phyloP scores from a whole-genome alignment of 2,329 filamentous ascomycete species.

The Clarireedia paspali region DNA sequence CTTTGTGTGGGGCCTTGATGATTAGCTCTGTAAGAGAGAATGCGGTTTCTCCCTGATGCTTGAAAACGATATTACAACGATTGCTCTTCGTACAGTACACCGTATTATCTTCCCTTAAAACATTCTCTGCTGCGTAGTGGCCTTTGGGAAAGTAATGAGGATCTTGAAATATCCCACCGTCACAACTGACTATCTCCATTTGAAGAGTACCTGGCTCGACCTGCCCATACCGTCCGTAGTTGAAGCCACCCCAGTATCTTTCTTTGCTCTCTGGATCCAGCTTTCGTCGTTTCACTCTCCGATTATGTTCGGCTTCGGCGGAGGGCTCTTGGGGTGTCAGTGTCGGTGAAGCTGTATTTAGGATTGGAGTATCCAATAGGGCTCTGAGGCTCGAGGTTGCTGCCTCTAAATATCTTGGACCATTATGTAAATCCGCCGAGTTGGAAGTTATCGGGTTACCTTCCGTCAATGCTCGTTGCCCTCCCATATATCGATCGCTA shows the following conservation, averaged over 20 bases:
- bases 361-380: slow-evolving; percentile 24
- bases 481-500: slow-evolving; percentile 26
- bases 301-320: slow-evolving; percentile 37
- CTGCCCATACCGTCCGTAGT: slow-evolving; percentile 82
- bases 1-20: slow-evolving; percentile 73
- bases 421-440: slow-evolving; percentile 20
- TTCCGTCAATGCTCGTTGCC: slow-evolving; percentile 17
- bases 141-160: slow-evolving; percentile 36
- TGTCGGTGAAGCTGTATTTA: slow-evolving; percentile 15
- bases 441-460: slow-evolving; percentile 9
- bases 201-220: slow-evolving; percentile 72
- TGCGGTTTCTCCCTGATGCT: slow-evolving; percentile 70
- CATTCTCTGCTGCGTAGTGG: slow-evolving; percentile 65
- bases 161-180: slow-evolving; percentile 66
- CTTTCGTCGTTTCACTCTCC: slow-evolving; percentile 61
- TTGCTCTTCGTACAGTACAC: slow-evolving; percentile 90
- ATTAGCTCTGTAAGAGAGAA: slow-evolving; percentile 81
- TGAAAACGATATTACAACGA: slow-evolving; percentile 77
- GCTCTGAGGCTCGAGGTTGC: slow-evolving; percentile 20
- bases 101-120: slow-evolving; percentile 71
- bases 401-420: slow-evolving; percentile 23
- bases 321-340: slow-evolving; percentile 18
- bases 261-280: slow-evolving; percentile 54
- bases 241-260: slow-evolving; percentile 48
- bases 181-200: slow-evolving; percentile 86